Conservation (phyloP, 176 grass and related monocot genomes). For the Oryza officinalis region DNA sequence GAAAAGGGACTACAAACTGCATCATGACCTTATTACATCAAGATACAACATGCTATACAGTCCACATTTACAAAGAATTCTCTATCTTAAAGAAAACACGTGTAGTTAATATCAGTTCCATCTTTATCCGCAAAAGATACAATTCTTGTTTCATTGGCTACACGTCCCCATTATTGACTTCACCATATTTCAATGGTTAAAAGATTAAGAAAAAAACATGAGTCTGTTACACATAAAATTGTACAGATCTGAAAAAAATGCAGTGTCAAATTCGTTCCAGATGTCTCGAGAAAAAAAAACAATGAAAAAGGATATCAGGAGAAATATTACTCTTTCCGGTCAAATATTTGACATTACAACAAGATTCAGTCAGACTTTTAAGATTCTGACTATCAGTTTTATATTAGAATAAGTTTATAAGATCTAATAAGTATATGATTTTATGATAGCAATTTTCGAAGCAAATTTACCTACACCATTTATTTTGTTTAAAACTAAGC, state of each 20-base stretch:
- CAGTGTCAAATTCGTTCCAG: neutral
- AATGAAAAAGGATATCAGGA: conserved; percentile 15
- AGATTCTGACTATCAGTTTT: too few relatives aligned
- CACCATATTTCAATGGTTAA: neutral
- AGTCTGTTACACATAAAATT: neutral
- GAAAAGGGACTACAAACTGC: neutral
- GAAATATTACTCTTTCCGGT: too few relatives aligned
- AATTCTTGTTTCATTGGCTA: neutral
- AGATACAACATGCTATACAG: conserved; percentile 7
- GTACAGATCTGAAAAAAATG: neutral
- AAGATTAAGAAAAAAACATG: neutral
- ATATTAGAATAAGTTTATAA: too few relatives aligned
- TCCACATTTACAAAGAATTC: neutral
- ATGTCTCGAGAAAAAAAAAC: neutral
- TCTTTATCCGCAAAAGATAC: neutral
- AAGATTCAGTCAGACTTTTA: too few relatives aligned
- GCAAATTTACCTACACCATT: too few relatives aligned
- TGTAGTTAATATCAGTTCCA: neutral
- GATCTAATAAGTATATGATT: too few relatives aligned
- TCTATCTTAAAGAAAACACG: neutral
- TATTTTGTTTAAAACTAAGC: too few relatives aligned
- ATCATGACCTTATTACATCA: neutral
- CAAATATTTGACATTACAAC: too few relatives aligned
- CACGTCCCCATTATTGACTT: neutral
- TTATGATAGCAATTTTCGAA: too few relatives aligned